These are phyloP conservation scores for Carex cristatella DNA, from an alignment of 176 grass and related monocot species.

Conservation along the genomic window DNA sequence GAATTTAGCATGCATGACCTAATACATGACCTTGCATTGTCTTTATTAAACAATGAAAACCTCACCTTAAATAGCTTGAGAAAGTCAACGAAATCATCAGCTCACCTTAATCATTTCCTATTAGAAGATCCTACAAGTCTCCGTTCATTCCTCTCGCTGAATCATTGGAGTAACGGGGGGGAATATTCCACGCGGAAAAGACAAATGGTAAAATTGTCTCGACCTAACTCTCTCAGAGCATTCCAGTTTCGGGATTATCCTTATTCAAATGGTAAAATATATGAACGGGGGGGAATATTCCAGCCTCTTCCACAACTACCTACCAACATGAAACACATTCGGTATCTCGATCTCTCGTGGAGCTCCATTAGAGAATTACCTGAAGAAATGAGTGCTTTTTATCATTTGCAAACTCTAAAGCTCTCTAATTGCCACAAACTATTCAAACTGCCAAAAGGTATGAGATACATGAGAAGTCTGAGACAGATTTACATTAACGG, in stretches of 20 bases:
- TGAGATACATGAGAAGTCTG: conserved; percentile 10
- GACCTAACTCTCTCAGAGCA: background rate
- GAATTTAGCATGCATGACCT: conserved; percentile 1
- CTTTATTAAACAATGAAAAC: background rate
- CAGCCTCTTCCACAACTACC: background rate
- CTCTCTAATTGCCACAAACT: background rate
- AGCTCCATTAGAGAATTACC: background rate
- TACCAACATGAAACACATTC: background rate
- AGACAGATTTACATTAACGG: conserved; percentile 13
- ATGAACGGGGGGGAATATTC: no score
- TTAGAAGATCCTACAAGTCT: background rate
- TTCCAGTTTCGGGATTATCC: background rate
- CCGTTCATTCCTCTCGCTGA: background rate
- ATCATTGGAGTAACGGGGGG: background rate
- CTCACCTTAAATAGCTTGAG: background rate
- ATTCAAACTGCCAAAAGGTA: background rate
- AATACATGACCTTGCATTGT: conserved; percentile 31
- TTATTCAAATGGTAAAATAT: no score
- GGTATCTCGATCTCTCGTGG: conserved; percentile 3
- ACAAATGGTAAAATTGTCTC: background rate
- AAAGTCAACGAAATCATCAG: background rate
- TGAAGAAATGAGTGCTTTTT: background rate
- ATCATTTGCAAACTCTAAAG: conserved; percentile 21
- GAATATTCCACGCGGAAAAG: background rate
- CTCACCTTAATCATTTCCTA: background rate